Base-by-base conservation (phyloP, 2,329 filamentous ascomycete genomes). In the Scopulariopsis brevicaulis region DNA sequence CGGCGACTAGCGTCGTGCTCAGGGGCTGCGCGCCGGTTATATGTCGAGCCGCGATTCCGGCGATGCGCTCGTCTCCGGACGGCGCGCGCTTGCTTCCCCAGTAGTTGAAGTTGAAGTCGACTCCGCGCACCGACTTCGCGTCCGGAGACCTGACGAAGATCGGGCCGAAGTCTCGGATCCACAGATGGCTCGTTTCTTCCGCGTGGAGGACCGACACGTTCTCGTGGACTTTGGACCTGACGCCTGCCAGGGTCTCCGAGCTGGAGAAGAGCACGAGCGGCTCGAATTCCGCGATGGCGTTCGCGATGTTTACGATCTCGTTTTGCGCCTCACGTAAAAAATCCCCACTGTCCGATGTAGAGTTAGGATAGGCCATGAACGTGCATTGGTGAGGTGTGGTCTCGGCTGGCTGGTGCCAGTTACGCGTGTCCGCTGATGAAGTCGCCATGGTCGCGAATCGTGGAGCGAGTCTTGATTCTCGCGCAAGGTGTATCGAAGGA, bases 91-190 rank as follows among this genome's bases (percentile, higher is more conserved):
- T 67, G 1, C 55, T 54, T 0, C 67, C 67, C 67, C 67, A 69
- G 50, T 64, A 62, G 28, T 69, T 69, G 57, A 69, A 69, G 51
- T 63, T 66, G 14, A 63, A 62, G 22, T 64, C 61, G 12, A 68
- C 57, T 5, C 63, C 67, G 2, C 58, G 52, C 14, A 59, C 56
- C 22, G 4, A 18, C 20, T 58, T 53, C 6, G 14, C 1, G 14
- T 25, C 51, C 1, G 56, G 51, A 37, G 60, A 55, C 10, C 35
- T 11, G 18, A 65, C 64, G 55, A 66, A 63, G 0, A 64, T 59
- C 0, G 66, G 65, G 3, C 62, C 67, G 46, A 65, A 62, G 57
- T 69, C 66, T 6, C 67, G 63, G 50, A 67, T 62, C 67, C 67
- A 69, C 14, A 69, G 59, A 14, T 69, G 34, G 34, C 34, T 57